phyloP scores from a whole-genome alignment of 495 filamentous ascomycete genomes.

The Astrothelium subdiscretum region DNA sequence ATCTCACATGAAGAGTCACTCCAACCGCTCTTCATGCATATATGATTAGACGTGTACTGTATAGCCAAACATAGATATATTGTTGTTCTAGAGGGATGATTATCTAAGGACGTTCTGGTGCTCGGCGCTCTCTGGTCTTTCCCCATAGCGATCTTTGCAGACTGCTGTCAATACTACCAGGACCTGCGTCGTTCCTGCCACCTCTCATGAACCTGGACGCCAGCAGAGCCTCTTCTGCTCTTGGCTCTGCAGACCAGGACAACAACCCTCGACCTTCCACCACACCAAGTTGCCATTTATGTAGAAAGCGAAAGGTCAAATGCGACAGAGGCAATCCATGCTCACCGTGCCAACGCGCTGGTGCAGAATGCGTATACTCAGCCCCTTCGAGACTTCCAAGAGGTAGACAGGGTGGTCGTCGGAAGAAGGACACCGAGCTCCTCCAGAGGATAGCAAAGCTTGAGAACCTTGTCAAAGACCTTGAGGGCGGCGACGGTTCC shows the following conservation, averaged over 20 bases:
- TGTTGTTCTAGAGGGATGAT: background rate
- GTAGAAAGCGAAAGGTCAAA: background rate
- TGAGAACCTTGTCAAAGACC: background rate
- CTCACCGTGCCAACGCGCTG: background rate
- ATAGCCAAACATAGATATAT: background rate
- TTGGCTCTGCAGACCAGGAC: background rate
- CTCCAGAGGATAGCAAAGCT: background rate
- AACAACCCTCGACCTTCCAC: background rate
- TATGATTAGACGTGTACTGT: background rate
- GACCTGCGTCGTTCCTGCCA: no score
- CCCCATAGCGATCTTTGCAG: no score
- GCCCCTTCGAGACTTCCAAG: background rate
- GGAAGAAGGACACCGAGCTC: background rate
- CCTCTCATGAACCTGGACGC: background rate
- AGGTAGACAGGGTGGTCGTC: background rate
- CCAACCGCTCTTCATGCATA: background rate
- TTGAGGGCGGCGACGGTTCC: background rate
- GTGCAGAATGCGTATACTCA: background rate
- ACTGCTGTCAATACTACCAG: no score
- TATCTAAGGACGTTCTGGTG: background rate
- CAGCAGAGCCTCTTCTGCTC: background rate
- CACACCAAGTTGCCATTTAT: background rate
- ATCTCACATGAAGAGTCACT: background rate
- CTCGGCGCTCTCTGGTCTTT: no score
- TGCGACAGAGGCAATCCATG: background rate